Evolutionary conservation across 176 grass and related monocot species (phyloP), one percentile per base, ranked within the genome.

Genomic region (Carex littledalei): DNA sequence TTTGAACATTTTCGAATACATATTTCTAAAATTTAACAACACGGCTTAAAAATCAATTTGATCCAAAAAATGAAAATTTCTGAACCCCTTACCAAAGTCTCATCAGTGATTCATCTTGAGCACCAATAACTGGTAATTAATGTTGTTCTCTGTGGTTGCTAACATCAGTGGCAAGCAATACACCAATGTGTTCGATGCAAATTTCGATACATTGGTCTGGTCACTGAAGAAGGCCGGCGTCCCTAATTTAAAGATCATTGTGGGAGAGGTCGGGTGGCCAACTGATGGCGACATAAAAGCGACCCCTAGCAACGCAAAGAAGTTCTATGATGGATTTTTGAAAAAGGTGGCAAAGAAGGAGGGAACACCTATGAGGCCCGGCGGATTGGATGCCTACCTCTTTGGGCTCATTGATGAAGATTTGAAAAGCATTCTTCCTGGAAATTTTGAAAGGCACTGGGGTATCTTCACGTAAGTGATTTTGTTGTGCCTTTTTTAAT

Each of bases 111-210:
- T 16, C 12, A 39, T 11, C 18, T 47, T 73, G 12, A 73, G 8
- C 69, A 50, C 21, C 9, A 1, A 73, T 73, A 49, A 34, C 12
- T 73, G n/a, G 12, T 10, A 18, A 56, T 78, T 56, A 31, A 16
- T 63, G 18, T 49, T 47, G 5, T 45, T 22, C 8, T 56, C 15
- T 83, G 60, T 83, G 10, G 34, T 83, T 18, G 2, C 47, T 83
- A 34, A 83, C 61, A 63, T 49, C 81, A 90, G 84, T 37, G 89
- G 81, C 8, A 35, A 84, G 53, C 89, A 70, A 78, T 98, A 98
- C 88, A 71, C 35, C 67, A 97, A 94, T 81, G 94, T 94, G 79
- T 97, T 97, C 84, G 94, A 97, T 85, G 94, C 92, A 37, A 97
- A 97, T 88, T 92, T 82, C 35, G 94, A 97, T 84, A 97, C 94